Evolutionary conservation across 2,329 filamentous ascomycete species (phyloP).

Genomic region (Cryphonectria japonica): DNA sequence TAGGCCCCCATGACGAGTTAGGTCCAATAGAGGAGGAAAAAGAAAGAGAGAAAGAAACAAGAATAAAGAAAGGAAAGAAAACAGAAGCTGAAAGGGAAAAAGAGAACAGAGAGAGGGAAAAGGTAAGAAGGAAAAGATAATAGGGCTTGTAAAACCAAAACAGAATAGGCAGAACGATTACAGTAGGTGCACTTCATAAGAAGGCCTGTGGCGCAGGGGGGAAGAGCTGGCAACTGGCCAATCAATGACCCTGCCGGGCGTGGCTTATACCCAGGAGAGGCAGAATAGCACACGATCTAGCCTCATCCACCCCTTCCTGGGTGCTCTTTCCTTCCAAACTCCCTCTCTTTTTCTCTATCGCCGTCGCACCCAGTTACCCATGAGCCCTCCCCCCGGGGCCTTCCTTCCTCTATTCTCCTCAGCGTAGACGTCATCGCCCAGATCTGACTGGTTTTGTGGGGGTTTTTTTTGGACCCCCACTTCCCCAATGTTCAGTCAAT

Average conservation of each 20-base stretch:
- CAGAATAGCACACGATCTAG: not conserved
- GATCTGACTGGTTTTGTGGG: not conserved
- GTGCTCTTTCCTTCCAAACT: not conserved
- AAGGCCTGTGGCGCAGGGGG: constrained; percentile 1
- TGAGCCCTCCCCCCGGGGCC: not conserved
- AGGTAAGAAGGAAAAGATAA: not conserved
- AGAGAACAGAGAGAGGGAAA: not conserved
- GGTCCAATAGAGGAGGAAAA: not conserved
- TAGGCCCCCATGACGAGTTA: not conserved
- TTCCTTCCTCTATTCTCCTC: not conserved
- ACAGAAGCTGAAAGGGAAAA: too few relatives aligned
- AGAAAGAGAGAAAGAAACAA: not conserved
- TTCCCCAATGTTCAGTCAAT: not conserved
- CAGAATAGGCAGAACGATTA: not conserved
- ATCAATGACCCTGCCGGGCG: not conserved
- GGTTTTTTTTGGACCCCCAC: not conserved
- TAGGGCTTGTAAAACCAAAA: not conserved
- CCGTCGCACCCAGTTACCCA: too few relatives aligned
- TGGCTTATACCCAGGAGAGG: not conserved
- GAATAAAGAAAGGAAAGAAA: too few relatives aligned
- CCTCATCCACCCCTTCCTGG: not conserved
- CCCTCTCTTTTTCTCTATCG: not conserved
- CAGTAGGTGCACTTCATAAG: not conserved
- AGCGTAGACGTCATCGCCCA: not conserved
- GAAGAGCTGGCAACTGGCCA: not conserved